These are phyloP conservation scores for Rhizomucor pusillus DNA, from an alignment of 371 early-diverging fungal species.

Conservation along the genomic window DNA sequence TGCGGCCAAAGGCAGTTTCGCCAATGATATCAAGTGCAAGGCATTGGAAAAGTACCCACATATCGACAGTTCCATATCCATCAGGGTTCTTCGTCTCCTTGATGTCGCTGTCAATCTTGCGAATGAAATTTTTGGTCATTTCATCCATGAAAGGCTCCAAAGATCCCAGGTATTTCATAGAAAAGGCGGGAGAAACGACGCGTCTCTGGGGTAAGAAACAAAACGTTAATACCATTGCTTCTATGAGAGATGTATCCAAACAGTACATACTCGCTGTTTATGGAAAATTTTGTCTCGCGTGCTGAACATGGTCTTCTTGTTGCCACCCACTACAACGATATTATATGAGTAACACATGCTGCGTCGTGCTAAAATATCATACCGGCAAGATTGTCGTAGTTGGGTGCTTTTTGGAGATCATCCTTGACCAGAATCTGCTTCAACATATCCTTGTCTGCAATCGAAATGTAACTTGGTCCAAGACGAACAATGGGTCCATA, in stretches of 20 bases:
- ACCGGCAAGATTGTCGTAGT: constrained; percentile 5
- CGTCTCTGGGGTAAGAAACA: constrained; percentile 23
- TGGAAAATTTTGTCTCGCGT: constrained; percentile 27
- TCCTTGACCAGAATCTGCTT: constrained; percentile 21
- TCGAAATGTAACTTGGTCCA: constrained; percentile 9
- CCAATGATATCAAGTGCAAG: constrained; percentile 49
- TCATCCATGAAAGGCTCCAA: constrained; percentile 33
- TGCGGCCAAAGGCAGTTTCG: constrained; percentile 32
- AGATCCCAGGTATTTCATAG: constrained; percentile 34
- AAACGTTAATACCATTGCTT: too few relatives aligned
- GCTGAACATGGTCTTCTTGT: constrained; percentile 24
- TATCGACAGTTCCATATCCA: constrained; percentile 25
- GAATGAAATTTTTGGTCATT: constrained; percentile 15
- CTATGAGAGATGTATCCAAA: not conserved
- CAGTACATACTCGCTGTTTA: constrained; percentile 23
- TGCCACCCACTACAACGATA: not conserved
- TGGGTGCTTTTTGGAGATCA: constrained; percentile 13
- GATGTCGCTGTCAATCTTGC: constrained; percentile 18
- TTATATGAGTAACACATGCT: not conserved
- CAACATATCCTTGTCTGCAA: constrained; percentile 26
- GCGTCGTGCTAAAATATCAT: not conserved
- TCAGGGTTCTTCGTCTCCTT: constrained; percentile 1
- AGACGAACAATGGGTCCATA: constrained; percentile 24
- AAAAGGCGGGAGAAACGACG: constrained; percentile 44
- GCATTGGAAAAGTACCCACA: constrained; percentile 32